Evolutionary conservation across 768 basidiomycete species (phyloP).

Genomic region (Calocera cornea): DNA sequence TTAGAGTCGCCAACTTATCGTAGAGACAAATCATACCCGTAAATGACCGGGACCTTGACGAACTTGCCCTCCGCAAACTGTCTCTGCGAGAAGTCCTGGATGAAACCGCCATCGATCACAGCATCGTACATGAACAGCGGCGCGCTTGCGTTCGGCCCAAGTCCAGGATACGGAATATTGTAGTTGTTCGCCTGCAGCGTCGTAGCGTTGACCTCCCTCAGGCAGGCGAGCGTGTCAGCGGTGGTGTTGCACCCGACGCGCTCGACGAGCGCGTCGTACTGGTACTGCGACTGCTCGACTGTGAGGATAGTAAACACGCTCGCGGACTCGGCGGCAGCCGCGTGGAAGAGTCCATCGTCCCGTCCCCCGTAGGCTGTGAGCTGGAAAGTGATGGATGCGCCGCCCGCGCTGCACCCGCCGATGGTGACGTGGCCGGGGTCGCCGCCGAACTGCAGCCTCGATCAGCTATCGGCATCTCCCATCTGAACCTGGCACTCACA

Average conservation of each 20-base stretch:
- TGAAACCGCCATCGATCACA: background rate
- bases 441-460: conserved; percentile 9
- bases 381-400: conserved; percentile 34
- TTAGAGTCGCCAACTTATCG: background rate
- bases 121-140: background rate
- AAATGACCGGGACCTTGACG: background rate
- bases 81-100: background rate
- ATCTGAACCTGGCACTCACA: background rate
- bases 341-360: conserved; percentile 9
- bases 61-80: background rate
- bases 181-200: conserved; percentile 20
- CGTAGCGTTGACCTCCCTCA: conserved; percentile 25
- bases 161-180: background rate
- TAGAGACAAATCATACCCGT: background rate
- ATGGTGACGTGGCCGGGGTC: conserved; percentile 15
- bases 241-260: conserved; percentile 26
- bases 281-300: background rate
- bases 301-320: background rate
- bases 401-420: conserved; percentile 30
- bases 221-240: conserved; percentile 28
- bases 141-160: background rate
- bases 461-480: no score
- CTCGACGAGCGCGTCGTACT: background rate
- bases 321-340: background rate
- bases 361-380: conserved; percentile 32